These are phyloP conservation scores for Acacia confusa DNA, from an alignment of 306 rosid species.

Conservation along the genomic window DNA sequence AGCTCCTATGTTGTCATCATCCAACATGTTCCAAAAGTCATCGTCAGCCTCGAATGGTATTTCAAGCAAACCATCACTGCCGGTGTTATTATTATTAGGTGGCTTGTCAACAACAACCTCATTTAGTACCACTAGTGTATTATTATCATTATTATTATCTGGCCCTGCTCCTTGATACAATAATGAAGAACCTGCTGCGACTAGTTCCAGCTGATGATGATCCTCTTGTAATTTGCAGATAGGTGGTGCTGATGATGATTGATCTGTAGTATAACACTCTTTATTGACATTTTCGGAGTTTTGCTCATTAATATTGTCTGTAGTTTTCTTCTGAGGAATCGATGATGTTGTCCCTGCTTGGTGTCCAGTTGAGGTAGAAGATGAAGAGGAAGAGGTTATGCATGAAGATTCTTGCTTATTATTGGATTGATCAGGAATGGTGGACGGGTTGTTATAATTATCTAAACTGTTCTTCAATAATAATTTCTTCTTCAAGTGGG, in stretches of 20 bases:
- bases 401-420: slow-evolving; percentile 44
- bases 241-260: slow-evolving; percentile 37
- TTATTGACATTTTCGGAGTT: slow-evolving; percentile 23
- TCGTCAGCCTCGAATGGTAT: slow-evolving; percentile 55
- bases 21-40: slow-evolving; percentile 73
- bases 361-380: slow-evolving; percentile 28
- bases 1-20: slow-evolving; percentile 27
- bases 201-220: background rate
- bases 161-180: background rate
- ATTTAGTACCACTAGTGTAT: slow-evolving; percentile 9
- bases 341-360: background rate
- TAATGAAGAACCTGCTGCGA: background rate
- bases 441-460: background rate
- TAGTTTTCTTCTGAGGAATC: slow-evolving; percentile 11
- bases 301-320: background rate
- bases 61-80: slow-evolving; percentile 2
- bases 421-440: slow-evolving; percentile 37
- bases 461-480: slow-evolving; percentile 22
- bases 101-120: slow-evolving; percentile 45
- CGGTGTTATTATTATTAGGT: background rate
- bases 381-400: slow-evolving; percentile 55
- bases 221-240: background rate
- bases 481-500: slow-evolving; percentile 52
- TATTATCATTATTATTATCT: background rate
- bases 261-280: slow-evolving; percentile 29